phyloP scores from a whole-genome alignment of 176 grass and related monocot genomes.

The Bromus sterilis region DNA sequence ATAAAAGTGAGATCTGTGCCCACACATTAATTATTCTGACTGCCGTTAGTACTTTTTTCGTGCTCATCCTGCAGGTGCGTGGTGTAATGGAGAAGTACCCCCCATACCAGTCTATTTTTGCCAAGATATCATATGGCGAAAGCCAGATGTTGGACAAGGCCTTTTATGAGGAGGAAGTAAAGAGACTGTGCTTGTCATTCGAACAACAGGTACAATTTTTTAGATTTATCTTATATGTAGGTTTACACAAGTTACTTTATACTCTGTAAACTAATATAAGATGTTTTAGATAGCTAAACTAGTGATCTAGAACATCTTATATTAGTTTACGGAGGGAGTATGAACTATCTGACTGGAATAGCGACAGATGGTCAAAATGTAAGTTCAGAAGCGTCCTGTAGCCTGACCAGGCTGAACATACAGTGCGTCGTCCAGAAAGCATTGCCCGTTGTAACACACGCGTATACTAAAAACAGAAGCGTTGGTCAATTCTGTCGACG shows the following conservation, averaged over 20 bases:
- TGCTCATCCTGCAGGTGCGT: conserved; percentile 50
- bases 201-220: conserved; percentile 73
- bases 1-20: background rate
- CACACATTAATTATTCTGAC: background rate
- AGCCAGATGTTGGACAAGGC: conserved; percentile 98
- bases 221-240: background rate
- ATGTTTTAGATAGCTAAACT: no score
- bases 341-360: background rate
- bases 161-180: conserved; percentile 94
- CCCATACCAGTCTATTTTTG: conserved; percentile 88
- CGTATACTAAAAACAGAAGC: no score
- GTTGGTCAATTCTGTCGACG: no score
- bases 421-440: no score
- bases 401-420: no score
- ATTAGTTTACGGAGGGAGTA: no score
- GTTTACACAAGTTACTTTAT: background rate
- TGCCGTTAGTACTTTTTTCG: background rate
- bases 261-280: no score
- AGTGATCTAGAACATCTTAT: no score
- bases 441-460: no score
- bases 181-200: conserved; percentile 74
- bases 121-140: conserved; percentile 85
- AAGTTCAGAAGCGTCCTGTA: no score
- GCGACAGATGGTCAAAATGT: background rate
- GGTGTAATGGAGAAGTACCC: conserved; percentile 97